These are phyloP conservation scores for Trametes hirsuta DNA, from an alignment of 1,284 basidiomycete species.

Conservation along the genomic window DNA sequence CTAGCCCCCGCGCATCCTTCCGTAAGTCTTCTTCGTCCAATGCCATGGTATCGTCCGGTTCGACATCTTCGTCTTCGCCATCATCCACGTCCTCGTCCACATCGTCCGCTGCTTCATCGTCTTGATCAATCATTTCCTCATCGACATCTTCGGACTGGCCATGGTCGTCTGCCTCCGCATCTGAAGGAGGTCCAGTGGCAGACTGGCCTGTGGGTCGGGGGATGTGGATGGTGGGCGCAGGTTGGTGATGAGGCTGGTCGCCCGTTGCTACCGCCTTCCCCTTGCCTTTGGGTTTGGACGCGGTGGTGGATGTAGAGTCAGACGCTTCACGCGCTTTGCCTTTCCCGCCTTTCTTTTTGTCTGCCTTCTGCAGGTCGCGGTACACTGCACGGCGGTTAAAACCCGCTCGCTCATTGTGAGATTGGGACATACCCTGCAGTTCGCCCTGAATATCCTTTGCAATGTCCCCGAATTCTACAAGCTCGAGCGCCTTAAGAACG, in stretches of 20 bases:
- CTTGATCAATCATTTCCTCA: conserved; percentile 38
- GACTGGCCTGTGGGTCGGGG: conserved; percentile 13
- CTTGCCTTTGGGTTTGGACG: conserved; percentile 30
- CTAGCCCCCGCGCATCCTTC: conserved; percentile 23
- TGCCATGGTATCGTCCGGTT: conserved; percentile 27
- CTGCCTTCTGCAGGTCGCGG: conserved; percentile 57
- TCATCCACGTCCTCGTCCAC: conserved; percentile 25
- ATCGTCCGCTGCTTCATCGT: conserved; percentile 35
- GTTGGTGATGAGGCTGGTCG: conserved; percentile 4
- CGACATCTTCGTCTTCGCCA: conserved; percentile 23
- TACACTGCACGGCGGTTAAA: conserved; percentile 46
- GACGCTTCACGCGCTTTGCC: conserved; percentile 35
- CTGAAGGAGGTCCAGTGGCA: conserved; percentile 10
- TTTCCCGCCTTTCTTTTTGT: conserved; percentile 53
- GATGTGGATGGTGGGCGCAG: conserved; percentile 32
- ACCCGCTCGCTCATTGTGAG: background rate
- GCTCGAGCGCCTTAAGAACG: conserved; percentile 83
- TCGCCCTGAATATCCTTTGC: conserved; percentile 71
- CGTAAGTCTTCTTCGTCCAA: conserved; percentile 28
- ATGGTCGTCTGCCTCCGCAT: conserved; percentile 32
- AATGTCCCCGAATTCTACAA: conserved; percentile 81
- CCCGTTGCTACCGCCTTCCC: conserved; percentile 25
- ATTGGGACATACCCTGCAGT: conserved; percentile 59
- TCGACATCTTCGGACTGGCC: conserved; percentile 29
- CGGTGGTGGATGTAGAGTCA: conserved; percentile 26